Conservation (phyloP, 2,329 filamentous ascomycete species). For the Xylaria multiplex region DNA sequence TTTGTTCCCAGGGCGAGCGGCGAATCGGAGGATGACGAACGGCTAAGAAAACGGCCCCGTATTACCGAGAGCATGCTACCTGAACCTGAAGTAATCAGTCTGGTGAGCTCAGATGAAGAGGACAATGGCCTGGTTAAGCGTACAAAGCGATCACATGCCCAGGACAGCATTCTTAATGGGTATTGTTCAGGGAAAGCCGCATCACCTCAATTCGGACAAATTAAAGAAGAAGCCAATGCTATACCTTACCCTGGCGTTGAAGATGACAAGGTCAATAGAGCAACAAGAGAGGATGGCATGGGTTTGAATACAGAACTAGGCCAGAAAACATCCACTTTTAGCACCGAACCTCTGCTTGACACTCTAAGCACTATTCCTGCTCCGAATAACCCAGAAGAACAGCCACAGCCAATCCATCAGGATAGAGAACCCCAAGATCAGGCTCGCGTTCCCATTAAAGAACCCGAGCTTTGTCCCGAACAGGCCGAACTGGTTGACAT, state of each 20-base stretch:
- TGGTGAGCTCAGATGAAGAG: constrained; percentile 33
- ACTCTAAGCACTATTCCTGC: background rate
- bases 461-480: constrained; percentile 55
- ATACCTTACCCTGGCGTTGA: background rate
- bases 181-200: background rate
- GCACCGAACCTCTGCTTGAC: background rate
- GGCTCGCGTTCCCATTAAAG: constrained; percentile 15
- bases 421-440: background rate
- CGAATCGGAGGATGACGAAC: constrained; percentile 1
- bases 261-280: background rate
- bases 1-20: background rate
- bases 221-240: background rate
- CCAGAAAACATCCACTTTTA: background rate
- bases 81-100: constrained; percentile 28
- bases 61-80: background rate
- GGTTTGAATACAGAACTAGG: background rate
- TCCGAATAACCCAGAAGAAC: constrained; percentile 1
- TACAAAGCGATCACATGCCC: background rate
- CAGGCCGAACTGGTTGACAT: constrained; percentile 61
- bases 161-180: background rate
- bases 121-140: background rate
- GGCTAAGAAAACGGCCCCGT: constrained; percentile 26
- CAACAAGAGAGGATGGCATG: background rate
- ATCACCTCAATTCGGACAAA: background rate
- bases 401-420: background rate